Evolutionary conservation across 441 rosid species (phyloP).

Genomic region (Eutrema salsugineum): DNA sequence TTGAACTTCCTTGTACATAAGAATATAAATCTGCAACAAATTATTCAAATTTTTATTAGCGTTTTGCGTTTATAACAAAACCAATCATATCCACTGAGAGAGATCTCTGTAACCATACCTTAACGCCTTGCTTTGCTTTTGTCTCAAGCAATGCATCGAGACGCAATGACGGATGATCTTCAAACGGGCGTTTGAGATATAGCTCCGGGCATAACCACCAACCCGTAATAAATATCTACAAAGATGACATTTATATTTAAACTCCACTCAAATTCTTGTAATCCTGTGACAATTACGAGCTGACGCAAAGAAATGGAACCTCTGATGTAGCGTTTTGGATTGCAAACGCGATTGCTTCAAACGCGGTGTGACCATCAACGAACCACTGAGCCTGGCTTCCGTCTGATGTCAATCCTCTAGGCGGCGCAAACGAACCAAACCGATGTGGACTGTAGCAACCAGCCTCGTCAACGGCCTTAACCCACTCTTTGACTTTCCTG

Average conservation of each 20-base stretch:
- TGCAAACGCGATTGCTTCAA: conserved; percentile 66
- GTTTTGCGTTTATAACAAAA: not conserved
- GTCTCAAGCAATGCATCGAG: conserved; percentile 66
- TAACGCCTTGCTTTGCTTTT: conserved; percentile 73
- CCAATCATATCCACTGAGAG: not conserved
- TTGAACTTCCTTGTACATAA: conserved; percentile 74
- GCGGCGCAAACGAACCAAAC: conserved; percentile 71
- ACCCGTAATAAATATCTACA: conserved; percentile 68
- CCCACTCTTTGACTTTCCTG: conserved; percentile 63
- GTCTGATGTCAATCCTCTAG: conserved; percentile 63
- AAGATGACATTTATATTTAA: not conserved
- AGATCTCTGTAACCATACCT: conserved; percentile 38
- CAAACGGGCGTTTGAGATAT: conserved; percentile 66
- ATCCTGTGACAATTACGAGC: not conserved
- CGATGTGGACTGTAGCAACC: conserved; percentile 69
- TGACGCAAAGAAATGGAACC: conserved; percentile 34
- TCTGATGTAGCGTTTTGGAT: conserved; percentile 65
- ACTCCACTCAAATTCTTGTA: not conserved
- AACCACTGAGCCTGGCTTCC: conserved; percentile 82
- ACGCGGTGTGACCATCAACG: conserved; percentile 71
- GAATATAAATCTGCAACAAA: conserved; percentile 59
- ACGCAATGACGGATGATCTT: conserved; percentile 47
- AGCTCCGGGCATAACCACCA: conserved; percentile 90
- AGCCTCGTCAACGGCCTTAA: conserved; percentile 56
- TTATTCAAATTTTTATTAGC: not conserved